phyloP scores from a whole-genome alignment of 139 green algal species.

The Volvox reticuliferus region DNA sequence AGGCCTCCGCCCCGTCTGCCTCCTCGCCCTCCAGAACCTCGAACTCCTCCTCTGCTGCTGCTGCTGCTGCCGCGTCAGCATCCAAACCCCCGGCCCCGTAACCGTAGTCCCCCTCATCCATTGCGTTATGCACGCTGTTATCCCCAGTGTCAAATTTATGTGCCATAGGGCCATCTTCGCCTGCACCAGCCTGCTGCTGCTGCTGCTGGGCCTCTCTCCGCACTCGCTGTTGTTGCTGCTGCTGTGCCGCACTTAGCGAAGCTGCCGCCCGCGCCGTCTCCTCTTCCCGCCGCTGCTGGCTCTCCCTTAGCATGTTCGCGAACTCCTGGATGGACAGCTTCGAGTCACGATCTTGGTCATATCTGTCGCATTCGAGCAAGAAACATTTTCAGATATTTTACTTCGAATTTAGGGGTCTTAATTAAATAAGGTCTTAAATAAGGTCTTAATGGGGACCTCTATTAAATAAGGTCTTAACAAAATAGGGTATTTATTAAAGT shows the following conservation, averaged over 20 bases:
- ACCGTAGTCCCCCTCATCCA: neutral
- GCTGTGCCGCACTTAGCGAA: too few relatives aligned
- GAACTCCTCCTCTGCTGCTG: neutral
- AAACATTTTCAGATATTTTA: too few relatives aligned
- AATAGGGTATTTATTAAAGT: too few relatives aligned
- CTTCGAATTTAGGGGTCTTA: too few relatives aligned
- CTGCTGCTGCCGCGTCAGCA: neutral
- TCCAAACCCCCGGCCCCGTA: neutral
- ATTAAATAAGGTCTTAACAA: too few relatives aligned
- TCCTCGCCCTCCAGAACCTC: neutral
- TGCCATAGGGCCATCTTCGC: neutral
- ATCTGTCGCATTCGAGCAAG: slow-evolving; percentile 17
- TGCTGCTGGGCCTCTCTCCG: neutral
- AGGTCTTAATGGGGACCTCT: too few relatives aligned
- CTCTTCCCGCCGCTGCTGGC: neutral
- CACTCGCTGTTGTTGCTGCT: too few relatives aligned
- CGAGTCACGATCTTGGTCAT: slow-evolving; percentile 40
- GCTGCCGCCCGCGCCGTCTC: neutral
- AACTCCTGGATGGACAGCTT: slow-evolving; percentile 47
- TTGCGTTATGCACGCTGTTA: neutral
- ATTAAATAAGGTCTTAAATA: too few relatives aligned
- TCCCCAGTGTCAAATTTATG: neutral
- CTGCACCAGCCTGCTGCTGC: neutral
- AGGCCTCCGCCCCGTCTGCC: neutral
- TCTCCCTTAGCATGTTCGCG: slow-evolving; percentile 33